Conservation (phyloP, 768 basidiomycete species). For the Chlorophyllum brunneum region DNA sequence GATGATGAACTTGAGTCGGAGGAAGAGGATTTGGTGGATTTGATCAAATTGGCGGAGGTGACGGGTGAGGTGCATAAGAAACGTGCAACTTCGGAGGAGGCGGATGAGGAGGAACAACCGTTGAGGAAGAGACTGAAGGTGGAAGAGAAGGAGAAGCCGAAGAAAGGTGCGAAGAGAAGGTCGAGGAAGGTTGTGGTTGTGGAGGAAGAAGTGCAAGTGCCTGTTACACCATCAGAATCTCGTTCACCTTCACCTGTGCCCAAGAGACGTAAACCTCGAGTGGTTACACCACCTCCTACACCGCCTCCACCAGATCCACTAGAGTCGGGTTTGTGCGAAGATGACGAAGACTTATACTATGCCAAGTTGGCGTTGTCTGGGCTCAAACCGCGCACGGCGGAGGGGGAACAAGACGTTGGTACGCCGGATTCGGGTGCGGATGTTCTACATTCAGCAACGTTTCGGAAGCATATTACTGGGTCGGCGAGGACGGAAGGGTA, state of each 20-base stretch:
- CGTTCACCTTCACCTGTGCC: conserved; percentile 44
- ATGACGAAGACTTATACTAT: conserved; percentile 90
- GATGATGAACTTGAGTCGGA: conserved; percentile 57
- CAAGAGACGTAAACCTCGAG: conserved; percentile 29
- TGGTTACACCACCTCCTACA: conserved; percentile 37
- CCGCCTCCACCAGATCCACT: conserved; percentile 53
- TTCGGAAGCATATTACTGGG: conserved; percentile 77
- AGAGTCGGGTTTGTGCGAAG: conserved; percentile 59
- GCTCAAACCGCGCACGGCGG: conserved; percentile 21
- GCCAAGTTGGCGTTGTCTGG: conserved; percentile 57
- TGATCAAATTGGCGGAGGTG: conserved; percentile 21
- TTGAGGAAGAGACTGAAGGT: conserved; percentile 42
- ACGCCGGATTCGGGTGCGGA: not conserved
- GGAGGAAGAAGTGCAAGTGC: conserved; percentile 25
- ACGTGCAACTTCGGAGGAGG: conserved; percentile 39
- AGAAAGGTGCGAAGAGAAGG: conserved; percentile 39
- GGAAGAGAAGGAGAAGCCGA: conserved; percentile 24
- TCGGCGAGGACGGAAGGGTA: conserved; percentile 92
- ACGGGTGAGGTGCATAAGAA: conserved; percentile 35
- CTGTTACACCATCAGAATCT: conserved; percentile 39
- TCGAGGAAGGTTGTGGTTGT: conserved; percentile 15
- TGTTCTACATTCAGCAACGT: conserved; percentile 39
- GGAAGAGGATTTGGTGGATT: conserved; percentile 43
- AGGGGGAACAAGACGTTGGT: conserved; percentile 15
- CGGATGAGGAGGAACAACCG: conserved; percentile 32